Conservation (phyloP, 2,329 filamentous ascomycete species). For the Ascochyta fabae region DNA sequence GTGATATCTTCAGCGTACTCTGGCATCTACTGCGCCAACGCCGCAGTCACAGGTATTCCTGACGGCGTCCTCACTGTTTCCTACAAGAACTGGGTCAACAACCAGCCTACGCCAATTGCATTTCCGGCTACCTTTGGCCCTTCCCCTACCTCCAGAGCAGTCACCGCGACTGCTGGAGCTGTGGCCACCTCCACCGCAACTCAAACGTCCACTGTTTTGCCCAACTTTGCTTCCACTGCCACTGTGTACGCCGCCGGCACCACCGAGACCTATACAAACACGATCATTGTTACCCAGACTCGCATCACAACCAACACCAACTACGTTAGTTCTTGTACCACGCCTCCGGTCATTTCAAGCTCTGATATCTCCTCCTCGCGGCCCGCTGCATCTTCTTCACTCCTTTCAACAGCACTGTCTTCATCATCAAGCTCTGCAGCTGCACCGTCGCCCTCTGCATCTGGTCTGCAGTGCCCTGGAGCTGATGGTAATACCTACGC, state of each 20-base stretch:
- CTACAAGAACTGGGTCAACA: neutral
- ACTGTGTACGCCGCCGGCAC: slow-evolving; percentile 1
- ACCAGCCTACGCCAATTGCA: slow-evolving; percentile 6
- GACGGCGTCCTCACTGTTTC: slow-evolving; percentile 9
- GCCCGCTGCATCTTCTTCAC: neutral
- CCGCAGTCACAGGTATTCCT: slow-evolving; percentile 5
- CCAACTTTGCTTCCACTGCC: slow-evolving; percentile 1
- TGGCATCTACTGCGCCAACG: slow-evolving; percentile 4
- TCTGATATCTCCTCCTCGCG: too few species aligned
- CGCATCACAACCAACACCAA: slow-evolving; percentile 6
- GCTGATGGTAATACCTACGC: neutral
- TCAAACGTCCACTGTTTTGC: neutral
- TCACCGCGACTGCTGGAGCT: neutral
- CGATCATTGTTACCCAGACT: slow-evolving; percentile 2
- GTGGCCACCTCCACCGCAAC: slow-evolving; percentile 3
- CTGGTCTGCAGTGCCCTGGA: neutral
- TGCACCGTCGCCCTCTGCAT: neutral
- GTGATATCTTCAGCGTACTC: neutral
- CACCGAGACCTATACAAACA: slow-evolving; percentile 5
- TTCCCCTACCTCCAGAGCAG: slow-evolving; percentile 2
- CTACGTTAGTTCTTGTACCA: slow-evolving; percentile 7
- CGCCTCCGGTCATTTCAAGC: neutral
- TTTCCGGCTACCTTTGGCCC: slow-evolving; percentile 4
- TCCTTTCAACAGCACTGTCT: neutral
- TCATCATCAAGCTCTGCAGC: neutral